Evolutionary conservation across 2,329 filamentous ascomycete genomes (phyloP).

Genomic region (Cordyceps pruinosa): DNA sequence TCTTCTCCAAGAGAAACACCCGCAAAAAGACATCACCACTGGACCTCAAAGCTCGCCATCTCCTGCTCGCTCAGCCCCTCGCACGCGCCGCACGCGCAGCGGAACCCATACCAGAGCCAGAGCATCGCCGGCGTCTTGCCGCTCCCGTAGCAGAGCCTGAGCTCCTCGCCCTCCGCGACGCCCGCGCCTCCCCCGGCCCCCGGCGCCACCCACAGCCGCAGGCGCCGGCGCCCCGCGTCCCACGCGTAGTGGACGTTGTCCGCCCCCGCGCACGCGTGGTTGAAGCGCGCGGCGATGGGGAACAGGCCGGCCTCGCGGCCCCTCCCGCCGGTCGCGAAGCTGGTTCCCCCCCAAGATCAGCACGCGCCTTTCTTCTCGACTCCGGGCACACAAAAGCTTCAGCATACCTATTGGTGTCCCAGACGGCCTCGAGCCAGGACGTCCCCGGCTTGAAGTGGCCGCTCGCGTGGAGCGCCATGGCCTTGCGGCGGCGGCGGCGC

Average conservation of each 20-base stretch:
- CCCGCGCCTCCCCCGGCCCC: slow-evolving; percentile 17
- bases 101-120: slow-evolving; percentile 43
- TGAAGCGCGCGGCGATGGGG: slow-evolving; percentile 48
- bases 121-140: slow-evolving; percentile 29
- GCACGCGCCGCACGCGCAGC: slow-evolving; percentile 45
- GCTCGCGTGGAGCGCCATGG: slow-evolving; percentile 32
- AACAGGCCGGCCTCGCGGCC: slow-evolving; percentile 35
- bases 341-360: slow-evolving; percentile 10
- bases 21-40: neutral
- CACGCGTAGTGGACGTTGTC: slow-evolving; percentile 40
- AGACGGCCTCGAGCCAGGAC: slow-evolving; percentile 30
- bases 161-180: slow-evolving; percentile 38
- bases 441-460: slow-evolving; percentile 22
- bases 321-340: slow-evolving; percentile 22
- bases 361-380: too few species aligned
- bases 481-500: slow-evolving; percentile 24
- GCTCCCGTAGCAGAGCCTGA: slow-evolving; percentile 44
- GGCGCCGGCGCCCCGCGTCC: slow-evolving; percentile 24
- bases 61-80: slow-evolving; percentile 12
- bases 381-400: neutral
- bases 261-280: slow-evolving; percentile 45
- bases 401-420: slow-evolving; percentile 39
- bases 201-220: slow-evolving; percentile 37
- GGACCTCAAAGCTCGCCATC: neutral
- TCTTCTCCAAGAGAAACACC: neutral